phyloP scores from a whole-genome alignment of 2,329 filamentous ascomycete genomes.

The Aspergillus sp. region DNA sequence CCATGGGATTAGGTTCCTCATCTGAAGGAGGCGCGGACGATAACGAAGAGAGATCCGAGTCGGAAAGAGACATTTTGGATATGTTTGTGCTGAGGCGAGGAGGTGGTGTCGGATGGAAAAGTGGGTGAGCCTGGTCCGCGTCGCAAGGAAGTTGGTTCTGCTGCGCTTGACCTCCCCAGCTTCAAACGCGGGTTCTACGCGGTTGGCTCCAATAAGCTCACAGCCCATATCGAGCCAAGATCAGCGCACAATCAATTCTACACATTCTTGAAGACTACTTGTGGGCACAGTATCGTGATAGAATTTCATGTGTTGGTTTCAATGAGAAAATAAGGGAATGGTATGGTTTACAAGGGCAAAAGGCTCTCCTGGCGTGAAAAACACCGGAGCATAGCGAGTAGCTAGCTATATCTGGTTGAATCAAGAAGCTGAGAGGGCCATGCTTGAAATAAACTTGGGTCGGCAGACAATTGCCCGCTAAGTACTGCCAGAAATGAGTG shows the following conservation, averaged over 20 bases:
- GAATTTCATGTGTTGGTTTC: constrained; percentile 5
- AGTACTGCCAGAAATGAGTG: background rate
- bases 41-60: constrained; percentile 58
- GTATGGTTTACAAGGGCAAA: background rate
- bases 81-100: constrained; percentile 30
- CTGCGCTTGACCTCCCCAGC: constrained; percentile 25
- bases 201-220: constrained; percentile 28
- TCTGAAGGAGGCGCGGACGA: constrained; percentile 61
- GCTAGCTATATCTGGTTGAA: background rate
- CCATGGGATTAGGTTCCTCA: constrained; percentile 51
- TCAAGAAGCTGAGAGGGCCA: background rate
- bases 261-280: constrained; percentile 9
- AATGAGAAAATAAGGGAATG: constrained; percentile 1
- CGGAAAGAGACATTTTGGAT: constrained; percentile 49
- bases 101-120: constrained; percentile 17
- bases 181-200: constrained; percentile 35
- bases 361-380: background rate
- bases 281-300: background rate
- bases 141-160: constrained; percentile 27
- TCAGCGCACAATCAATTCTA: constrained; percentile 17
- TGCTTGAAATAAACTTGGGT: background rate
- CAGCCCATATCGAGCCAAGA: constrained; percentile 23
- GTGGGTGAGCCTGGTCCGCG: constrained; percentile 20
- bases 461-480: background rate
- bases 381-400: background rate